Percentiles rank a stretch among this genome's conserved stretches.
Evolutionary conservation across 768 basidiomycete genomes (phyloP).

Genomic region (Leucosporidium scottii): DNA sequence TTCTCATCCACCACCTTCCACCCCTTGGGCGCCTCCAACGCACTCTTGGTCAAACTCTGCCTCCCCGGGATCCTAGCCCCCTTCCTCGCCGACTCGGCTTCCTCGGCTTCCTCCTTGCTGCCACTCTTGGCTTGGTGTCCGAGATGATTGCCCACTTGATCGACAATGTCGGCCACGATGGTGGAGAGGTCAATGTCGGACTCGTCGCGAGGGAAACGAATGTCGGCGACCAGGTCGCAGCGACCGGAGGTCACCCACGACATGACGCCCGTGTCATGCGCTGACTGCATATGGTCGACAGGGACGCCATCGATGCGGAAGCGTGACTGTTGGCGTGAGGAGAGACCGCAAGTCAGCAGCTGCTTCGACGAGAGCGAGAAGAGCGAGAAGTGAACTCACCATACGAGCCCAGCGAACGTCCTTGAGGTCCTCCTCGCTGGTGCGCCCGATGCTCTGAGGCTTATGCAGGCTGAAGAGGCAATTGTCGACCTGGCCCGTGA

Average conservation of each 20-base stretch:
- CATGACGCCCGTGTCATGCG: conserved; percentile 72
- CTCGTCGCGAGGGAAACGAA: conserved; percentile 86
- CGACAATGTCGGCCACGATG: conserved; percentile 81
- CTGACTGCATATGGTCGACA: conserved; percentile 86
- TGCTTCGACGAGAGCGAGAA: background rate
- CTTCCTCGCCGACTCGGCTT: background rate
- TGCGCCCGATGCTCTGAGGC: conserved; percentile 89
- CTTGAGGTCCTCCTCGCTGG: conserved; percentile 73
- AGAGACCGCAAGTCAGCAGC: background rate
- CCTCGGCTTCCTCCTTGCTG: no score
- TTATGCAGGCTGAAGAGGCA: conserved; percentile 93
- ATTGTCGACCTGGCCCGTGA: conserved; percentile 96
- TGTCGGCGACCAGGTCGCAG: conserved; percentile 91
- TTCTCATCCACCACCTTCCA: conserved; percentile 7
- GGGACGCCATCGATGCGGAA: conserved; percentile 95
- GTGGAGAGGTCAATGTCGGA: conserved; percentile 63
- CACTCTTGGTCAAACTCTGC: conserved; percentile 16
- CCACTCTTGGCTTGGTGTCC: background rate
- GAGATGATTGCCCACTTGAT: conserved; percentile 58
- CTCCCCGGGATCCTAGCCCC: conserved; percentile 30
- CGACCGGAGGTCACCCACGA: conserved; percentile 98
- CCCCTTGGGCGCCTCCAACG: conserved; percentile 34
- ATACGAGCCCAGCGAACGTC: conserved; percentile 80
- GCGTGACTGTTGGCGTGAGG: conserved; percentile 58
- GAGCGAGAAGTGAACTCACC: conserved; percentile 49